These are phyloP conservation scores for Blastocystis sp. DNA, from an alignment of 352 stramenopile species.

Conservation along the genomic window DNA sequence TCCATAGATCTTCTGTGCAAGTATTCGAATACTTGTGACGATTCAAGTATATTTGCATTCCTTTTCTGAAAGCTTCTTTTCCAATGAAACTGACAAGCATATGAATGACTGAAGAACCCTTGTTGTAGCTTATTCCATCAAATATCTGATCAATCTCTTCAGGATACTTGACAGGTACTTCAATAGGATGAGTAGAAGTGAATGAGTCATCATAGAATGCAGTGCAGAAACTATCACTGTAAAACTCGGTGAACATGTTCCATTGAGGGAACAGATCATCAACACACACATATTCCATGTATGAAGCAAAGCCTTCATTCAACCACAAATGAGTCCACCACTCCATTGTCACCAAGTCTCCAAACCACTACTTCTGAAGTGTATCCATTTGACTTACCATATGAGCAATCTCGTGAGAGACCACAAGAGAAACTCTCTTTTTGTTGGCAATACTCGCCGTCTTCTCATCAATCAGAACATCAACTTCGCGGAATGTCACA, in stretches of 20 bases:
- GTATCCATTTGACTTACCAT: conserved; percentile 63
- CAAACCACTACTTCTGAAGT: conserved; percentile 74
- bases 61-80: conserved; percentile 66
- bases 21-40: conserved; percentile 86
- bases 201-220: conserved; percentile 84
- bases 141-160: conserved; percentile 94
- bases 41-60: conserved; percentile 84
- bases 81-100: conserved; percentile 77
- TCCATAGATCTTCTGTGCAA: conserved; percentile 86
- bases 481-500: conserved; percentile 87
- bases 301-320: conserved; percentile 93
- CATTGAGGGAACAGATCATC: conserved; percentile 84
- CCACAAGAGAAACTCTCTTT: conserved; percentile 81
- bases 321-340: conserved; percentile 90
- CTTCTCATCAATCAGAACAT: conserved; percentile 74
- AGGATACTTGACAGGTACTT: conserved; percentile 78
- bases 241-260: conserved; percentile 88
- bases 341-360: conserved; percentile 95
- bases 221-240: conserved; percentile 65
- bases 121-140: conserved; percentile 90
- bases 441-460: conserved; percentile 73
- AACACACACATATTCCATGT: conserved; percentile 86
- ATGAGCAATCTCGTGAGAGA: conserved; percentile 93
- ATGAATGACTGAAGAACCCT: conserved; percentile 74
- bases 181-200: conserved; percentile 82